Evolutionary conservation across 2,329 filamentous ascomycete species (phyloP).

Genomic region (Fusarium fujikuroi): DNA sequence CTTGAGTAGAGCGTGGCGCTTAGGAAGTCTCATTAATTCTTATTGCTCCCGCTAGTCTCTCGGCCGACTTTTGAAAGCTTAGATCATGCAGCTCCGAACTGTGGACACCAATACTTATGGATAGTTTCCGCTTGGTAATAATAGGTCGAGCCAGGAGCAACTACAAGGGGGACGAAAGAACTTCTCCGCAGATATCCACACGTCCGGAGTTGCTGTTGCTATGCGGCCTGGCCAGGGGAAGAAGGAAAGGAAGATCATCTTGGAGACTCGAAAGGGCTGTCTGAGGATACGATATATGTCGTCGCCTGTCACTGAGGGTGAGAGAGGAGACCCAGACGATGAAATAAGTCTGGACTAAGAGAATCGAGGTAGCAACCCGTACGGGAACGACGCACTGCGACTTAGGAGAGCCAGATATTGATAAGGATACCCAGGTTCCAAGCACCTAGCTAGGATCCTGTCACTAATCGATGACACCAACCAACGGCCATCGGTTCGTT

Average conservation of each 20-base stretch:
- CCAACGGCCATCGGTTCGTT: conserved; percentile 17
- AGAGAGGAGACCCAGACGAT: conserved; percentile 29
- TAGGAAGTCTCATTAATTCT: conserved; percentile 14
- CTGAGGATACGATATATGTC: conserved; percentile 20
- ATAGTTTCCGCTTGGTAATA: conserved; percentile 2
- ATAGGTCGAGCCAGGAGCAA: background rate
- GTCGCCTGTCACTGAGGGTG: conserved; percentile 30
- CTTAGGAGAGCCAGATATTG: conserved; percentile 26
- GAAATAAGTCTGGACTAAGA: conserved; percentile 26
- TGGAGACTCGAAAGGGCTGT: conserved; percentile 30
- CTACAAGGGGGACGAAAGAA: conserved; percentile 4
- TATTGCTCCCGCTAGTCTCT: conserved; percentile 11
- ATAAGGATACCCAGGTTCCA: conserved; percentile 13
- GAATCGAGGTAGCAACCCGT: conserved; percentile 33
- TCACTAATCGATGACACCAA: conserved; percentile 16
- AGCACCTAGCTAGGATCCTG: conserved; percentile 5
- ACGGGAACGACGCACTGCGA: conserved; percentile 33
- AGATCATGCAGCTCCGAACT: conserved; percentile 1
- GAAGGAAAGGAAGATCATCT: conserved; percentile 39
- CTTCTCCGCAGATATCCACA: conserved; percentile 13
- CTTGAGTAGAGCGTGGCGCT: conserved; percentile 20
- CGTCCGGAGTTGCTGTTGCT: conserved; percentile 3
- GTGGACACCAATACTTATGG: background rate
- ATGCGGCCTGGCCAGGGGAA: conserved; percentile 24
- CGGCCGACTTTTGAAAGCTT: conserved; percentile 16